Evolutionary conservation across 2,329 filamentous ascomycete species (phyloP).

Genomic region (Colletotrichum sojae): DNA sequence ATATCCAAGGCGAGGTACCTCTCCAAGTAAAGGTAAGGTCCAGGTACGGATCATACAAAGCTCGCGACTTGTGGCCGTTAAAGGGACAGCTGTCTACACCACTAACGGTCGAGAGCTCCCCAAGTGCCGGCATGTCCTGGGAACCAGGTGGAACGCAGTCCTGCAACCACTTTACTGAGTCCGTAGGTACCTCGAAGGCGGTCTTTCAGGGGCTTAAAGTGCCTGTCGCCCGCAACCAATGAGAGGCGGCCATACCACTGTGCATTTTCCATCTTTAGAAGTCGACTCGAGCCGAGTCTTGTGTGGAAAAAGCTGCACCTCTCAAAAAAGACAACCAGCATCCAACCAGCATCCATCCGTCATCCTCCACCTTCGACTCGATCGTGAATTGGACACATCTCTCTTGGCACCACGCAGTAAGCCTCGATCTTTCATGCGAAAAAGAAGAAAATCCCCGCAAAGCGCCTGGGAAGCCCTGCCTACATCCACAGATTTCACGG

Average conservation of each 20-base stretch:
- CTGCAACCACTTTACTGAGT: too few species aligned
- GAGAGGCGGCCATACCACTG: conserved; percentile 5
- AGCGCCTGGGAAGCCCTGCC: background rate
- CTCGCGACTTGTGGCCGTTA: too few species aligned
- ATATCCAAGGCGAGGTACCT: too few species aligned
- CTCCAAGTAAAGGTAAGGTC: too few species aligned
- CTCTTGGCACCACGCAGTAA: conserved; percentile 18
- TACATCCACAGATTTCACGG: background rate
- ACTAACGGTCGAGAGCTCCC: too few species aligned
- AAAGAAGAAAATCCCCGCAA: background rate
- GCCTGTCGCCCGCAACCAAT: conserved; percentile 23
- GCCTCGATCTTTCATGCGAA: conserved; percentile 33
- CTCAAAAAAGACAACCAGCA: background rate
- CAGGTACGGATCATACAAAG: too few species aligned
- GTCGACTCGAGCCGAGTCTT: background rate
- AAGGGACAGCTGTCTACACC: too few species aligned
- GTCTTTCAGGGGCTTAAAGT: conserved; percentile 25
- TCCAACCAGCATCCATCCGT: background rate
- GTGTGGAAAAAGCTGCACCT: background rate
- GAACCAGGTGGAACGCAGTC: too few species aligned
- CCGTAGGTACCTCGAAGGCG: too few species aligned
- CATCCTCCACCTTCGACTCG: background rate
- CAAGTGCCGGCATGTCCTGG: too few species aligned
- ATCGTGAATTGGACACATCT: conserved; percentile 2
- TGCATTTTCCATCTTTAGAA: conserved; percentile 34